Conservation (phyloP, 345 rosid species). For the Camelina sativa region DNA sequence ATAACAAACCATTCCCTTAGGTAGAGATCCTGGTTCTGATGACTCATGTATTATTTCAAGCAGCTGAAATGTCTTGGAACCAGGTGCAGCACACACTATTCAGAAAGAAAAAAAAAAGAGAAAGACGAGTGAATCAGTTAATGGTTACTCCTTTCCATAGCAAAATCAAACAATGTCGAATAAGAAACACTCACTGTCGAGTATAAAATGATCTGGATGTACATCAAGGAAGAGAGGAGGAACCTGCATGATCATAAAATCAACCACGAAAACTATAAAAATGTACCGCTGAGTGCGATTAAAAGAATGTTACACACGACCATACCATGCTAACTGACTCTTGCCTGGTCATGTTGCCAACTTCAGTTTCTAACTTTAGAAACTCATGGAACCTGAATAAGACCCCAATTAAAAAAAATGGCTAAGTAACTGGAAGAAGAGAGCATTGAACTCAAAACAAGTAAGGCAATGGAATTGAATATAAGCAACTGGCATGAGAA, state of each 20-base stretch:
- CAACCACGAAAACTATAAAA: constrained; percentile 20
- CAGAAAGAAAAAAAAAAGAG: constrained; percentile 25
- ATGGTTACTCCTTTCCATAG: constrained; percentile 11
- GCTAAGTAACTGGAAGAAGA: background rate
- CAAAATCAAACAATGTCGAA: constrained; percentile 9
- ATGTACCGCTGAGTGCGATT: background rate
- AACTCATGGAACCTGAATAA: constrained; percentile 89
- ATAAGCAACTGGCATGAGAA: constrained; percentile 3
- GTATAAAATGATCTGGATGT: constrained; percentile 72
- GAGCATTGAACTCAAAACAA: constrained; percentile 7
- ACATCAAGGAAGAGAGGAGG: constrained; percentile 97
- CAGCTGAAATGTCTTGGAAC: constrained; percentile 95
- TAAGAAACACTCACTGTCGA: constrained; percentile 71
- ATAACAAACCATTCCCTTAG: constrained; percentile 77
- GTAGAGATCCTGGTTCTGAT: constrained; percentile 64
- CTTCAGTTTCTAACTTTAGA: constrained; percentile 92
- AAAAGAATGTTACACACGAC: constrained; percentile 19
- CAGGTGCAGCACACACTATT: constrained; percentile 98
- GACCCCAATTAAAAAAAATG: background rate
- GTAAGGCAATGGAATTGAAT: background rate
- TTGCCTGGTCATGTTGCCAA: constrained; percentile 94
- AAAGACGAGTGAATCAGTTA: constrained; percentile 22
- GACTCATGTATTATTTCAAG: constrained; percentile 85
- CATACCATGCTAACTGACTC: constrained; percentile 99
- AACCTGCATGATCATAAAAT: constrained; percentile 54